These are phyloP conservation scores for Epithele typhae DNA, from an alignment of 768 basidiomycete species.

Conservation along the genomic window DNA sequence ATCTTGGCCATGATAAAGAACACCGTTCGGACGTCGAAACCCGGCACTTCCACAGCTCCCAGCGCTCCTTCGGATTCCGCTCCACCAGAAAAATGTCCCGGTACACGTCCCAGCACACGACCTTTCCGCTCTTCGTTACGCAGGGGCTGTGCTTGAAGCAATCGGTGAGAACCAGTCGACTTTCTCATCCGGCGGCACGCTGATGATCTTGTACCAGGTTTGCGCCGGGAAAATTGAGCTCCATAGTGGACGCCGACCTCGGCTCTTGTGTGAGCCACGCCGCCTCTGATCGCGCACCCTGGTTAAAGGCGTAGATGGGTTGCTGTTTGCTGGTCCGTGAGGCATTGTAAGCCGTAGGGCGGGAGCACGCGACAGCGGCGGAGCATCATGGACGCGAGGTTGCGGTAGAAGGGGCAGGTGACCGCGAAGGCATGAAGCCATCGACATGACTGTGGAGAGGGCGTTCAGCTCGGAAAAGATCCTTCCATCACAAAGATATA, in stretches of 20 bases:
- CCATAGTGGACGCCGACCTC: constrained; percentile 37
- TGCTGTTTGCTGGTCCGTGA: constrained; percentile 59
- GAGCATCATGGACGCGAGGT: constrained; percentile 58
- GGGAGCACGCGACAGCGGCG: constrained; percentile 66
- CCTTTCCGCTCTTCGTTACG: constrained; percentile 70
- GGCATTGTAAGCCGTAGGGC: constrained; percentile 62
- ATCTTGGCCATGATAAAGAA: constrained; percentile 76
- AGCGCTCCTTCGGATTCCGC: constrained; percentile 57
- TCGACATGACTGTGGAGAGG: constrained; percentile 49
- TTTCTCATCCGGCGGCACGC: constrained; percentile 61
- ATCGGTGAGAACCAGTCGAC: constrained; percentile 78
- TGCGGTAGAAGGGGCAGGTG: constrained; percentile 65
- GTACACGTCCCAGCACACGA: constrained; percentile 74
- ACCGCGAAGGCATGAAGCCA: constrained; percentile 55
- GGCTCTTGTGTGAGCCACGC: constrained; percentile 62
- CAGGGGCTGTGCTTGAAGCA: constrained; percentile 71
- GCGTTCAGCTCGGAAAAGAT: too few species aligned
- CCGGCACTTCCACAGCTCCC: constrained; percentile 77
- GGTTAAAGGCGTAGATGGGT: constrained; percentile 59
- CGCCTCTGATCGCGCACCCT: constrained; percentile 54
- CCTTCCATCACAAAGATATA: too few species aligned
- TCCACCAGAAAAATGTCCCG: constrained; percentile 57
- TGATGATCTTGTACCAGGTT: constrained; percentile 65
- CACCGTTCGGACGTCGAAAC: constrained; percentile 69
- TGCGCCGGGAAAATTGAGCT: constrained; percentile 13